Evolutionary conservation across 169 alveolate species (phyloP).

Genomic region (Plasmodium yoelii): DNA sequence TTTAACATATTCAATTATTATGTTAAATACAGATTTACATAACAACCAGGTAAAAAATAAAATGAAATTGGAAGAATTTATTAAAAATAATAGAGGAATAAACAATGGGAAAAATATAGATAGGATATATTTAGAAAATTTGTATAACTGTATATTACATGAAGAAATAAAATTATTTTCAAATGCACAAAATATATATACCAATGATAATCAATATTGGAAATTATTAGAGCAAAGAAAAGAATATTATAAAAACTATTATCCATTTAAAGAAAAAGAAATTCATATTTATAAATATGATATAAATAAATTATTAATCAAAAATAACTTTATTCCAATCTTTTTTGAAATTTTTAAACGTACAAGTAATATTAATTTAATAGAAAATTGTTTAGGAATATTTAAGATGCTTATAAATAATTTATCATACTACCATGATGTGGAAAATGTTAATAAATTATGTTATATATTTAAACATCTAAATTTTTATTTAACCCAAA

Average conservation of each 20-base stretch:
- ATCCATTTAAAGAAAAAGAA: constrained; percentile 34
- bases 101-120: constrained; percentile 91
- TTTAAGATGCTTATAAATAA: constrained; percentile 64
- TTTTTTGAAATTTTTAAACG: constrained; percentile 66
- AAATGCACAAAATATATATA: constrained; percentile 40
- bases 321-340: constrained; percentile 59
- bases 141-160: constrained; percentile 84
- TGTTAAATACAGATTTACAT: constrained; percentile 94
- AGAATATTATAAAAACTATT: constrained; percentile 64
- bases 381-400: constrained; percentile 60
- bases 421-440: constrained; percentile 60
- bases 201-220: constrained; percentile 77
- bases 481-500: constrained; percentile 72
- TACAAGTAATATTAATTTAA: constrained; percentile 44
- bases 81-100: constrained; percentile 91
- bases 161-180: constrained; percentile 78
- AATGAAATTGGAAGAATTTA: constrained; percentile 91
- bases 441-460: constrained; percentile 45
- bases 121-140: constrained; percentile 80
- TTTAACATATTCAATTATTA: constrained; percentile 90
- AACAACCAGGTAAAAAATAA: constrained; percentile 90
- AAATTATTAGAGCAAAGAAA: constrained; percentile 53
- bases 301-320: constrained; percentile 55
- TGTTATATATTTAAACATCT: constrained; percentile 63
- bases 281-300: constrained; percentile 41